These are phyloP conservation scores for Rhizopogon vinicolor DNA, from an alignment of 768 basidiomycete species.

Conservation along the genomic window DNA sequence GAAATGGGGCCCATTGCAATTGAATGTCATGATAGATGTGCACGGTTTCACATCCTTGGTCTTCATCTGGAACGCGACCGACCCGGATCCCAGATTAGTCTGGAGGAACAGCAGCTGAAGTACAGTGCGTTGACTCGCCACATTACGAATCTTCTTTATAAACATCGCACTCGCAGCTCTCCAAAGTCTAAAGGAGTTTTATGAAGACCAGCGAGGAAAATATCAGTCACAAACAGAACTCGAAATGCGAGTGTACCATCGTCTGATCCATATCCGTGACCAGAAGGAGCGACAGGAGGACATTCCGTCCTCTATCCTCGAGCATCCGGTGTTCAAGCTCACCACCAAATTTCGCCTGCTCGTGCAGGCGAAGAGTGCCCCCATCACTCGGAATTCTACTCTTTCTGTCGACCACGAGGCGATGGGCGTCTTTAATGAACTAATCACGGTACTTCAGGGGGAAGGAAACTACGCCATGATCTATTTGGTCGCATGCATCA, in stretches of 20 bases:
- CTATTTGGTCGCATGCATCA: slow-evolving; percentile 84
- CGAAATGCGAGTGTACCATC: slow-evolving; percentile 95
- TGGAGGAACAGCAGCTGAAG: slow-evolving; percentile 89
- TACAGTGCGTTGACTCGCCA: slow-evolving; percentile 57
- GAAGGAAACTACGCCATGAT: slow-evolving; percentile 69
- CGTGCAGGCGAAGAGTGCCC: slow-evolving; percentile 76
- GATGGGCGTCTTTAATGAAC: slow-evolving; percentile 60
- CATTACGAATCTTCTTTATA: background rate
- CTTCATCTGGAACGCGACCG: slow-evolving; percentile 62
- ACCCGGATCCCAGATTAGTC: slow-evolving; percentile 50
- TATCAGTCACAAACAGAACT: slow-evolving; percentile 81
- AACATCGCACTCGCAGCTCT: slow-evolving; percentile 53
- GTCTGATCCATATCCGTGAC: slow-evolving; percentile 87
- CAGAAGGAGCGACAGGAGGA: slow-evolving; percentile 71
- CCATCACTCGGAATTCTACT: slow-evolving; percentile 63
- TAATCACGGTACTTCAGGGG: slow-evolving; percentile 58
- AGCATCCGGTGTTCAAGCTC: slow-evolving; percentile 74
- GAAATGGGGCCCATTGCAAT: slow-evolving; percentile 73
- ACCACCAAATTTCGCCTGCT: slow-evolving; percentile 77
- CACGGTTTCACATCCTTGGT: slow-evolving; percentile 87
- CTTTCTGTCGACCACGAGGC: slow-evolving; percentile 59
- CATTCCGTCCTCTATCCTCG: slow-evolving; percentile 62
- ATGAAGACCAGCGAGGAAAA: slow-evolving; percentile 70
- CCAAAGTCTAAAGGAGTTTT: slow-evolving; percentile 90
- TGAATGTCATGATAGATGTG: slow-evolving; percentile 90